Percentiles rank a stretch among this genome's conserved stretches.
Evolutionary conservation across 345 rosid genomes (phyloP).

Genomic region (Lagerstroemia speciosa): DNA sequence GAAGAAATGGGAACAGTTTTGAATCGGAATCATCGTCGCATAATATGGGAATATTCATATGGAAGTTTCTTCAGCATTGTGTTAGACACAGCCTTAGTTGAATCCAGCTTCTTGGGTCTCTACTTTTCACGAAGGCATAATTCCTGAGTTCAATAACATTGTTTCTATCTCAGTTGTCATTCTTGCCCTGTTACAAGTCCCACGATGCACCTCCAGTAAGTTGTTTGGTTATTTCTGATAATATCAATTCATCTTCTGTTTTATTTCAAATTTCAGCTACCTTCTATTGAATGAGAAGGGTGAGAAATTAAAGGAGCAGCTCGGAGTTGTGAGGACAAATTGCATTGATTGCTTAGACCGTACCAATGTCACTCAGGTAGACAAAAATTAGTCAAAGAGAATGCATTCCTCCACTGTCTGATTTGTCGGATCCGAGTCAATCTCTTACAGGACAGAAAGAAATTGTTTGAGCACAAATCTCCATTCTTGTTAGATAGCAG

Average conservation of each 20-base stretch:
- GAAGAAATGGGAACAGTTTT: too few species aligned
- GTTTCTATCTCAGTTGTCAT: not conserved
- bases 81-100: too few species aligned
- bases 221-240: slow-evolving; percentile 1
- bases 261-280: slow-evolving; percentile 42
- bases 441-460: too few species aligned
- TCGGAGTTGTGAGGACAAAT: slow-evolving; percentile 86
- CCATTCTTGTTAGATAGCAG: too few species aligned
- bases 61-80: too few species aligned
- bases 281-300: slow-evolving; percentile 81
- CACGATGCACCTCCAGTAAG: not conserved
- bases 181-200: not conserved
- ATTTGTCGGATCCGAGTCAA: too few species aligned
- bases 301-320: slow-evolving; percentile 94
- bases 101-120: too few species aligned
- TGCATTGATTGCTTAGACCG: slow-evolving; percentile 99
- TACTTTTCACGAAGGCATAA: not conserved
- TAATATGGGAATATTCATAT: too few species aligned
- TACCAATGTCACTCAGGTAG: slow-evolving; percentile 95
- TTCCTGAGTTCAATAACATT: not conserved
- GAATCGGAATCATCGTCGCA: too few species aligned
- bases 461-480: too few species aligned
- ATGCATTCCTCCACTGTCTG: not conserved
- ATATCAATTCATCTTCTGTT: slow-evolving; percentile 3
- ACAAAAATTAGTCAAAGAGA: slow-evolving; percentile 5